phyloP scores from a whole-genome alignment of 1,284 basidiomycete species.

The Gymnopus androsaceus region DNA sequence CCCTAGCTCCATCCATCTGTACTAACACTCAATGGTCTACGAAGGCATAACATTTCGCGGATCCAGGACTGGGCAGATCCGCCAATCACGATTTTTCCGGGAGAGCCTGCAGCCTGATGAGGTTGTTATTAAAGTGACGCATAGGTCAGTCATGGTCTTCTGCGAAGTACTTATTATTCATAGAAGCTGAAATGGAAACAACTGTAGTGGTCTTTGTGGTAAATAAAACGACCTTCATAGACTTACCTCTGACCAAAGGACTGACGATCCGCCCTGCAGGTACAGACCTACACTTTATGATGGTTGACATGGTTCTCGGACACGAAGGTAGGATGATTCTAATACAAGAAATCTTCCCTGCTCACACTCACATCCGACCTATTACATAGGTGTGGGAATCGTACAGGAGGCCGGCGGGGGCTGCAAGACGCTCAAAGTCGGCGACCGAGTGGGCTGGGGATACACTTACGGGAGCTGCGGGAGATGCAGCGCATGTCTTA shows the following conservation, averaged over 20 bases:
- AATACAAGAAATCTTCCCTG: neutral
- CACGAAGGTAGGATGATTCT: slow-evolving; percentile 50
- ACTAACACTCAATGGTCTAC: too few relatives aligned
- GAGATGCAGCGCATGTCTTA: slow-evolving; percentile 23
- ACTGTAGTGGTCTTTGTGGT: too few relatives aligned
- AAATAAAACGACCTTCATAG: neutral
- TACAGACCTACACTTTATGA: slow-evolving; percentile 46
- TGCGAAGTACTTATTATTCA: neutral
- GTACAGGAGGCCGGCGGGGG: slow-evolving; percentile 49
- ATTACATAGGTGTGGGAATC: slow-evolving; percentile 37
- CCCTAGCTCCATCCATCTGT: too few relatives aligned
- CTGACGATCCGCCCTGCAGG: slow-evolving; percentile 48
- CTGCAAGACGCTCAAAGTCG: slow-evolving; percentile 51
- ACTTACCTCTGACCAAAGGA: slow-evolving; percentile 38
- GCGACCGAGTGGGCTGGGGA: slow-evolving; percentile 30
- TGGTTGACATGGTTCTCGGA: slow-evolving; percentile 34
- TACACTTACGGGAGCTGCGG: slow-evolving; percentile 26
- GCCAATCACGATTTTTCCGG: slow-evolving; percentile 9
- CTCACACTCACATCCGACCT: neutral
- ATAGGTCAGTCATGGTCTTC: slow-evolving; percentile 9
- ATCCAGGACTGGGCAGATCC: slow-evolving; percentile 8
- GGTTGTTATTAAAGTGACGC: slow-evolving; percentile 9
- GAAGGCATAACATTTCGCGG: slow-evolving; percentile 17
- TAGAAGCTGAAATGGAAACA: neutral
- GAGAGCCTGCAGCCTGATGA: slow-evolving; percentile 13